phyloP scores from a whole-genome alignment of 768 basidiomycete species.

The Rickenella mellea region DNA sequence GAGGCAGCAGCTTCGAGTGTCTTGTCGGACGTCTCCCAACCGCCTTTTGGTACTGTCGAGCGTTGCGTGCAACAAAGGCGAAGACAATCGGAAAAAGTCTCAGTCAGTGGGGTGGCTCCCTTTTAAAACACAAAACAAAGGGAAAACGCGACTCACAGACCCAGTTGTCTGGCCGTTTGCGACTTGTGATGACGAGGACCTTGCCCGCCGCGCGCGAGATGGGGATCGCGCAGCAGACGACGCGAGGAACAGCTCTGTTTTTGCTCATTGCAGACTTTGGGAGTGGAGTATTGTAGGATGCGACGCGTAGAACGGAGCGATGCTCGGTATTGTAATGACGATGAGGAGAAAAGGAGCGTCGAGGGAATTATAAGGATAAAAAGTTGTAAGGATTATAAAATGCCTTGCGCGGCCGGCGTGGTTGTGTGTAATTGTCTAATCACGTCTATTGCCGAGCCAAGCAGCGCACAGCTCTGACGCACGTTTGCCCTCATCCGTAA shows the following conservation, averaged over 20 bases:
- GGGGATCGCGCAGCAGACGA: slow-evolving; percentile 88
- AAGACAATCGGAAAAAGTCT: slow-evolving; percentile 3
- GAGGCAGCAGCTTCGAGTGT: slow-evolving; percentile 80
- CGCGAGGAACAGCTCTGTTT: slow-evolving; percentile 70
- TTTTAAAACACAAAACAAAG: slow-evolving; percentile 6
- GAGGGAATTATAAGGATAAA: too few species aligned
- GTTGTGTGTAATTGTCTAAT: neutral
- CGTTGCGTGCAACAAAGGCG: neutral
- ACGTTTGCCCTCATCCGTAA: slow-evolving; percentile 5
- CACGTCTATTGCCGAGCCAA: slow-evolving; percentile 12
- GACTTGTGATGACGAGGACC: slow-evolving; percentile 75
- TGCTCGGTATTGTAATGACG: neutral
- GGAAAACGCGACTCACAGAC: slow-evolving; percentile 60
- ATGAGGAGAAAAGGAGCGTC: too few species aligned
- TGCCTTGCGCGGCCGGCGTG: neutral
- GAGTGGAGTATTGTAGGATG: neutral
- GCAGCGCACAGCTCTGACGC: slow-evolving; percentile 6
- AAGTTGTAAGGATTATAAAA: too few species aligned
- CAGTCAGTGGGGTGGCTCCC: slow-evolving; percentile 7
- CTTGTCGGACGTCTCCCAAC: slow-evolving; percentile 78
- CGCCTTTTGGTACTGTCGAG: slow-evolving; percentile 90
- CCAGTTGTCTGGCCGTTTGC: slow-evolving; percentile 74
- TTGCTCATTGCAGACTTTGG: slow-evolving; percentile 25
- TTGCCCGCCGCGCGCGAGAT: slow-evolving; percentile 66
- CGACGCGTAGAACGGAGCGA: neutral